Conservation (phyloP, 2,329 filamentous ascomycete genomes). For the Colletotrichum tanaceti region DNA sequence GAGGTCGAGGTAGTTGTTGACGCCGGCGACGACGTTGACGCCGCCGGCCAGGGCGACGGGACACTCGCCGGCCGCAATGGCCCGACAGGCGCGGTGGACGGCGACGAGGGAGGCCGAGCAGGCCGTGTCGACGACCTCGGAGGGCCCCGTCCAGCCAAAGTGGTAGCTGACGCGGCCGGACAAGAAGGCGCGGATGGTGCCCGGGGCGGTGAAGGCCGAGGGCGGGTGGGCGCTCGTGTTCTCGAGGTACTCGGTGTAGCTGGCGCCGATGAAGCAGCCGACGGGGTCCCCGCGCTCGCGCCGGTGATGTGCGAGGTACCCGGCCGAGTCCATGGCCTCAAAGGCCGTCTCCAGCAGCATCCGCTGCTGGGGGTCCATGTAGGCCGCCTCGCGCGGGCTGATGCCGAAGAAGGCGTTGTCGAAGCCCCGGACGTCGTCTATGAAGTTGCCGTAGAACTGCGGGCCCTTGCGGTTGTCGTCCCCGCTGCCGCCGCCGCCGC, state of each 20-base stretch:
- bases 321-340: conserved; percentile 48
- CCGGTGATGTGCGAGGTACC: conserved; percentile 41
- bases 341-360: conserved; percentile 50
- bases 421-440: conserved; percentile 41
- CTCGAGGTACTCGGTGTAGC: conserved; percentile 53
- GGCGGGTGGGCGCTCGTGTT: conserved; percentile 52
- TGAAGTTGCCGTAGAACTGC: conserved; percentile 44
- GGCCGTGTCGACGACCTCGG: conserved; percentile 52
- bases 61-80: conserved; percentile 49
- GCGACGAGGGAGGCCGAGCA: conserved; percentile 51
- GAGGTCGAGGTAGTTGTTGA: conserved; percentile 19
- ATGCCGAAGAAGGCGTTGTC: conserved; percentile 45
- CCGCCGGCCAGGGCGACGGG: conserved; percentile 53
- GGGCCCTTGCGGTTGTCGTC: no score
- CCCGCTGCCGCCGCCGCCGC: no score
- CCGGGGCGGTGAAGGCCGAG: conserved; percentile 53
- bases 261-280: conserved; percentile 52
- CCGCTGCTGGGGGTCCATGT: conserved; percentile 50
- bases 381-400: conserved; percentile 43
- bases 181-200: conserved; percentile 49
- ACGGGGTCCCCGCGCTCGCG: conserved; percentile 41
- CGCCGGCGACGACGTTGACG: conserved; percentile 49
- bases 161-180: conserved; percentile 50
- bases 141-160: conserved; percentile 53
- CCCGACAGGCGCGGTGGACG: conserved; percentile 45